These are phyloP conservation scores for Penicillium silybi DNA, from an alignment of 495 filamentous ascomycete species.

Conservation along the genomic window DNA sequence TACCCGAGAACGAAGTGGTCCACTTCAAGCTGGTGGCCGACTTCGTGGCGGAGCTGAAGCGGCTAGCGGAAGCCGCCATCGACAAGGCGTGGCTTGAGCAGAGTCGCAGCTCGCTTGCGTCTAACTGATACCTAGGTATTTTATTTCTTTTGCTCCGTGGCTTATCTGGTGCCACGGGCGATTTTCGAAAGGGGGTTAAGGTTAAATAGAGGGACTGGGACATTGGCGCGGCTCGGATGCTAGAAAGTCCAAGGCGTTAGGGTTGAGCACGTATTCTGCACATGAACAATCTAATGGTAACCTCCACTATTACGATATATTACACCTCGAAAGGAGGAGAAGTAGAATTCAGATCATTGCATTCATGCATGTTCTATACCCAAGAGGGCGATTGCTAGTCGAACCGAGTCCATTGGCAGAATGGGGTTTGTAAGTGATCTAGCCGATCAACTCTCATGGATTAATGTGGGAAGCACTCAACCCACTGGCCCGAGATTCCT, in stretches of 20 bases:
- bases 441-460: too few species aligned
- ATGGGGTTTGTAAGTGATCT: too few species aligned
- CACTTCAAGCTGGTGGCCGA: constrained; percentile 46
- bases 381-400: too few species aligned
- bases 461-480: too few species aligned
- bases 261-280: neutral
- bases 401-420: too few species aligned
- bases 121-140: constrained; percentile 4
- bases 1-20: constrained; percentile 39
- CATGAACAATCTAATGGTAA: neutral
- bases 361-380: too few species aligned
- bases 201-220: too few species aligned
- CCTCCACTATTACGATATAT: neutral
- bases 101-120: constrained; percentile 13
- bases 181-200: too few species aligned
- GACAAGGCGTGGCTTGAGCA: constrained; percentile 40
- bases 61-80: constrained; percentile 41
- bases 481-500: too few species aligned
- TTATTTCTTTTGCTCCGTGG: neutral
- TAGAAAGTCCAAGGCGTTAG: neutral
- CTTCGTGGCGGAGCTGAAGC: constrained; percentile 44
- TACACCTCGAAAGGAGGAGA: neutral
- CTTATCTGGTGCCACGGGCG: neutral
- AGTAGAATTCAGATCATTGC: too few species aligned
- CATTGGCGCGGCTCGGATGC: too few species aligned